A percentile compares a stretch with the other conserved stretches of the same genome.
Evolutionary conservation across 2,329 filamentous ascomycete genomes (phyloP).

Genomic region (Hypoxylon sp.): DNA sequence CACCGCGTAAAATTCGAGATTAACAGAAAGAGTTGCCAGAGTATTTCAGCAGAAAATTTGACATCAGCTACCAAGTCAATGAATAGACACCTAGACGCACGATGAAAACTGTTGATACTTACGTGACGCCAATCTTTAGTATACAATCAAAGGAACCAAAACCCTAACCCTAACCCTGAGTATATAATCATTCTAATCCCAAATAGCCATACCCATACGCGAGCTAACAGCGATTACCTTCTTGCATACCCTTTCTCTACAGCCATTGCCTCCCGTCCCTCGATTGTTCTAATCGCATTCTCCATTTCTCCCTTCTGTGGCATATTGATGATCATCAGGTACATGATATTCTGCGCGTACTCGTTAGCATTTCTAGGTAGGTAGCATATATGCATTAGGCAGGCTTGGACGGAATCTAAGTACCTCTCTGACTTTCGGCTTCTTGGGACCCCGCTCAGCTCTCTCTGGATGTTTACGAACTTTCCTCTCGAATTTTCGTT

Average conservation of each 20-base stretch:
- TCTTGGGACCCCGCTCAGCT: slow-evolving; percentile 20
- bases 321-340: slow-evolving; percentile 66
- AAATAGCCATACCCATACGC: not conserved
- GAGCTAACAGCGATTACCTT: not conserved
- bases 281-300: slow-evolving; percentile 23
- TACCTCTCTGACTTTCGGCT: slow-evolving; percentile 31
- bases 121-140: not conserved
- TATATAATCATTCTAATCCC: not conserved
- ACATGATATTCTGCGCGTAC: slow-evolving; percentile 61
- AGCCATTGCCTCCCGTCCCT: not conserved
- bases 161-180: not conserved
- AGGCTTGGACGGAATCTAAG: not conserved
- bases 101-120: too few relatives aligned
- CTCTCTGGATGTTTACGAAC: slow-evolving; percentile 37
- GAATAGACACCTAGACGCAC: too few relatives aligned
- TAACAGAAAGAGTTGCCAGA: too few relatives aligned
- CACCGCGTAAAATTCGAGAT: too few relatives aligned
- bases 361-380: slow-evolving; percentile 7
- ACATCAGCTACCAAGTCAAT: too few relatives aligned
- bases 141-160: not conserved
- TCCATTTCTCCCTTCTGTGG: slow-evolving; percentile 61
- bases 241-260: slow-evolving; percentile 8
- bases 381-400: too few relatives aligned
- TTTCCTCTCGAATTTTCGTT: slow-evolving; percentile 38
- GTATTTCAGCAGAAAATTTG: too few relatives aligned